A percentile compares a stretch with the other conserved stretches of the same genome.
These are phyloP conservation scores for Penicillium polonicum DNA, from an alignment of 2,329 filamentous ascomycete genomes.

Conservation along the genomic window DNA sequence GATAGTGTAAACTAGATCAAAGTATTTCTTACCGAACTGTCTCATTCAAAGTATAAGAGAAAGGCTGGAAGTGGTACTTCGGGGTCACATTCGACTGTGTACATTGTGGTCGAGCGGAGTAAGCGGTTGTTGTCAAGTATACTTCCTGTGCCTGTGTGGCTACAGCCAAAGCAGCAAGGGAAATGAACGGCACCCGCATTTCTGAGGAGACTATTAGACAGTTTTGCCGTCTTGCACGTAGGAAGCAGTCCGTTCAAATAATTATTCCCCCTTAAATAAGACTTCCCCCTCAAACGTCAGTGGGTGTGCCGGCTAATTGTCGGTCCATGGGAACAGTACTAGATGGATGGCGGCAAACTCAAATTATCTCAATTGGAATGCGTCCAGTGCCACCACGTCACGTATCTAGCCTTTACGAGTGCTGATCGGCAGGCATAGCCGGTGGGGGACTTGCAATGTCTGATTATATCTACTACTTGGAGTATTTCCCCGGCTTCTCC, in stretches of 20 bases:
- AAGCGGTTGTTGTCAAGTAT: slow-evolving; percentile 29
- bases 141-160: slow-evolving; percentile 23
- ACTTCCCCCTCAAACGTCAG: background rate
- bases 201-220: background rate
- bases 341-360: background rate
- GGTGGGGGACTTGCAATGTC: background rate
- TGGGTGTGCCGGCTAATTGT: slow-evolving; percentile 2
- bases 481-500: slow-evolving; percentile 1
- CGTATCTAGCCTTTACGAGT: background rate
- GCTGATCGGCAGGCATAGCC: background rate
- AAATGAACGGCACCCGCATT: slow-evolving; percentile 1
- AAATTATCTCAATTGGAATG: background rate
- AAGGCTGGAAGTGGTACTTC: slow-evolving; percentile 28
- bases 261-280: background rate
- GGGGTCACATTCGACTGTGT: slow-evolving; percentile 18
- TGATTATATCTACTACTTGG: background rate
- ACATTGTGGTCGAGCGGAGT: slow-evolving; percentile 28
- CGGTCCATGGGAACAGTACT: background rate
- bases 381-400: background rate
- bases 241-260: background rate
- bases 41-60: slow-evolving; percentile 32
- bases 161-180: slow-evolving; percentile 7
- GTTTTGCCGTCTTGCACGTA: background rate
- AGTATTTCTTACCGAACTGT: slow-evolving; percentile 22
- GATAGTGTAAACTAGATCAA: background rate